Evolutionary conservation across 352 stramenopile species (phyloP), one percentile per base, ranked within the genome.

Genomic region (Globisporangium acanthophoron): DNA sequence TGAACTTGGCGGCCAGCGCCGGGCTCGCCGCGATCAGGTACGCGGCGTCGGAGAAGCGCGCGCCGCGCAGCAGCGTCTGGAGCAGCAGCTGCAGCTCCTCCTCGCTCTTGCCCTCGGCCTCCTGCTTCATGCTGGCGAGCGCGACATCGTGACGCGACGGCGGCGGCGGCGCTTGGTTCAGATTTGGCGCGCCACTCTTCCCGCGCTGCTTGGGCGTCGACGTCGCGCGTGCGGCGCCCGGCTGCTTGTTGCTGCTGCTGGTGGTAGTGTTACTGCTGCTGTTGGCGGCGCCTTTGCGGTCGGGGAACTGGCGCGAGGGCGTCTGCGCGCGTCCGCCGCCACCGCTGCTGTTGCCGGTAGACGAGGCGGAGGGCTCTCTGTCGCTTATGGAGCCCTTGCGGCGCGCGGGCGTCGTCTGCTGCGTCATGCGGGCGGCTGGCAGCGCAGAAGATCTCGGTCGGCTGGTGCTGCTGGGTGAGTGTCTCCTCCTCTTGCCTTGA

Each of bases 1-100:
- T 81, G 66, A 90, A 94, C 69, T 88, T 90, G 40, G 67, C 56
- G 21, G 64, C 49, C 15, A 94, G 53, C 39, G 74, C 59, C 29
- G 66, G 12, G 27, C 66, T 80, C 31, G 70, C 71, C 5, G 70
- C 72, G 61, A 94, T 92, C 53, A 90, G 59, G 54, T 86, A 85
- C 35, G 83, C 85, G 0, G 85, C 80, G 45, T 92, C 80, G 11
- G 71, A 58, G 52, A 83, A 92, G 20, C 69, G 60, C 9, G 58
- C 58, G 27, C 57, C 53, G 43, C 76, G 65, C 18, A 94, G 55
- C 2, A 90, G 55, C 51, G 75, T 44, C 57, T 94, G 80, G 47
- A 94, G 54, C 29, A 75, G 44, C 31, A 64, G 37, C 59, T 92
- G 79, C 8, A 88, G 65, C 54, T 88, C 54, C 41, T 82, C 71